A percentile compares a stretch with the other conserved stretches of the same genome.
Conservation (phyloP, 2,329 filamentous ascomycete species). For the Hymenoscyphus infarciens region DNA sequence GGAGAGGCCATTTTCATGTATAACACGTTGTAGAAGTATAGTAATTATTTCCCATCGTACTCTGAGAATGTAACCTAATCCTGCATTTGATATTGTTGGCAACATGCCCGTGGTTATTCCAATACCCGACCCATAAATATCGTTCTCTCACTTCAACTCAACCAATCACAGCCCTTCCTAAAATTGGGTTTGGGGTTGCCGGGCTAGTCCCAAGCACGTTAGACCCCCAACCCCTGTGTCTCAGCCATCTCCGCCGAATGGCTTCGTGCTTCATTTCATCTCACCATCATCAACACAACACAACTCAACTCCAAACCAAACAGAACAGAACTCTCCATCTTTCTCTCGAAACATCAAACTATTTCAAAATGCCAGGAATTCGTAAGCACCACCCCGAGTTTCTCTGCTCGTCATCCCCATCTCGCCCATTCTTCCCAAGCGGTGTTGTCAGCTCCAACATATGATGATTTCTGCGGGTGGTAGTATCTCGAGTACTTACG, state of each 20-base stretch:
- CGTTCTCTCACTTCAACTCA: background rate
- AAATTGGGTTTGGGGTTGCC: background rate
- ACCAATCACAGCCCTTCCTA: too few relatives aligned
- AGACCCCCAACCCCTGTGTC: background rate
- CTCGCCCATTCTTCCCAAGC: background rate
- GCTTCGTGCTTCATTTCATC: background rate
- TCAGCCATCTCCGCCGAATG: background rate
- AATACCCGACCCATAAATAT: background rate
- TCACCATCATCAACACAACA: background rate
- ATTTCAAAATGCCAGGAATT: slow-evolving; percentile 15
- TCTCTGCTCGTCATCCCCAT: background rate
- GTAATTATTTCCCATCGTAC: background rate
- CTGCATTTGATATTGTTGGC: background rate
- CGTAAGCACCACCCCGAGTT: slow-evolving; percentile 5
- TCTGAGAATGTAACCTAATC: background rate
- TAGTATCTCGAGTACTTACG: background rate
- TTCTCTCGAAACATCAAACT: background rate
- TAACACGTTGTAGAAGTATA: too few relatives aligned
- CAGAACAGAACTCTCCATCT: slow-evolving; percentile 3
- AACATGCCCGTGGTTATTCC: background rate
- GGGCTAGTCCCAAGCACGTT: background rate
- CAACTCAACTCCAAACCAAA: background rate
- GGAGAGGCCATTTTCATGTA: background rate
- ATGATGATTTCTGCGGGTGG: background rate
- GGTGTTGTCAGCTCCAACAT: slow-evolving; percentile 5